Conservation (phyloP, 176 grass and related monocot genomes). For the Aegilops tauschii region DNA sequence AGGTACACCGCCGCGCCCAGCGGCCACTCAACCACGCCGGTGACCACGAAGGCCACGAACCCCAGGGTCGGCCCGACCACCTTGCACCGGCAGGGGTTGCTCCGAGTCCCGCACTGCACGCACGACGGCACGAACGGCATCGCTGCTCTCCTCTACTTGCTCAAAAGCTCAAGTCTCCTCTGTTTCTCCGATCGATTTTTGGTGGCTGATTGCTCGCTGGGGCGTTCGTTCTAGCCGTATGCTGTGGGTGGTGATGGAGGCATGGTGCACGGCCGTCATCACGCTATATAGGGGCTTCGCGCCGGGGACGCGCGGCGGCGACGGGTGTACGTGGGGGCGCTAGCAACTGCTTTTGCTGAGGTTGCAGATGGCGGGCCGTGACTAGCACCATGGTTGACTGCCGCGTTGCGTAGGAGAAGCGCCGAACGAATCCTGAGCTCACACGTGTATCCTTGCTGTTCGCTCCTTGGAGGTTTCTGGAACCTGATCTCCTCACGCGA, state of each 20-base stretch:
- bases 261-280: no score
- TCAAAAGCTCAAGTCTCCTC: not conserved
- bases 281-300: no score
- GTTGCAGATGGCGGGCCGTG: not conserved
- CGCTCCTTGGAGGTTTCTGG: not conserved
- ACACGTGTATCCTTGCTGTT: not conserved
- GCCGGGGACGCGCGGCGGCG: no score
- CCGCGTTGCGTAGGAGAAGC: no score
- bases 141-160: not conserved
- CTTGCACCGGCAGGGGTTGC: slow-evolving; percentile 88
- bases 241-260: not conserved
- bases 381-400: no score
- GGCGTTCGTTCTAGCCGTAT: not conserved
- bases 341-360: not conserved
- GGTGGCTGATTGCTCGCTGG: not conserved
- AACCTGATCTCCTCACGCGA: not conserved
- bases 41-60: slow-evolving; percentile 66
- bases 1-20: slow-evolving; percentile 72
- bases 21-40: slow-evolving; percentile 77
- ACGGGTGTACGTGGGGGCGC: no score
- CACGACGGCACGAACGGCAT: not conserved
- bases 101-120: slow-evolving; percentile 34
- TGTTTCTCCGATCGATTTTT: not conserved
- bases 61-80: slow-evolving; percentile 84
- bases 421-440: not conserved